Evolutionary conservation across 2,329 filamentous ascomycete species (phyloP), one percentile per base, ranked within the genome.

Genomic region (Graphiopsis chlorocephala): DNA sequence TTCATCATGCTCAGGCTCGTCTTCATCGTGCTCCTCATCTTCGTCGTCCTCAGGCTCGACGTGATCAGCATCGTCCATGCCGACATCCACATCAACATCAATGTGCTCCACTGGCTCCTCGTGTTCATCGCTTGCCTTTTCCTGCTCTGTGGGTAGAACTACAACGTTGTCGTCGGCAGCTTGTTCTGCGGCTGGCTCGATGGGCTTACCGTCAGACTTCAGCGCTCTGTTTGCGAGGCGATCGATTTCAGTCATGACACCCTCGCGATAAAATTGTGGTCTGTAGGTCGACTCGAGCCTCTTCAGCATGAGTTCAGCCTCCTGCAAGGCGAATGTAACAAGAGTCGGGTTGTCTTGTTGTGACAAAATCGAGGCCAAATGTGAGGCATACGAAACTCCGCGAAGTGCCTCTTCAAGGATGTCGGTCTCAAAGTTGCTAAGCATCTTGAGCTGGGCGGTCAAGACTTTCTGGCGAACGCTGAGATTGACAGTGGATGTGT

Each of bases 241-340:
- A 31, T 88, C 85, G 60, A 99, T 96, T 76, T 99, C 94, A 1
- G 90, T 85, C 70, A 98, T 93, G 50, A 99, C 95, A 38, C 95
- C 95, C 79, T 99, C 96, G 0, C 95, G 91, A 74, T 99, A 96
- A 71, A 99, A 94, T 72, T 99, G 96, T 72, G 97, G 96, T 28
- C 92, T 89, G 74, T 99, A 99, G 31, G 98, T 91, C 25, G 89
- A 84, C 68, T 93, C 92, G 6, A 99, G 82, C 20, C 96, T 88
- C 72, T 88, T 89, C 66, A 97, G 85, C 0, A 99, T 84, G 6
- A 99, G 82, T 76, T 97, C 93, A 0, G 94, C 91, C 42, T 93
- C 94, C 73, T 97, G 92, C 17, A 99, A 82, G 20, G 92, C 94
- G 69, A 89, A 90, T 67, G 93, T 91, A 11, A 98, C 93, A 5